phyloP scores from a whole-genome alignment of 148 eudicot species.

The Chenopodium formosanum region DNA sequence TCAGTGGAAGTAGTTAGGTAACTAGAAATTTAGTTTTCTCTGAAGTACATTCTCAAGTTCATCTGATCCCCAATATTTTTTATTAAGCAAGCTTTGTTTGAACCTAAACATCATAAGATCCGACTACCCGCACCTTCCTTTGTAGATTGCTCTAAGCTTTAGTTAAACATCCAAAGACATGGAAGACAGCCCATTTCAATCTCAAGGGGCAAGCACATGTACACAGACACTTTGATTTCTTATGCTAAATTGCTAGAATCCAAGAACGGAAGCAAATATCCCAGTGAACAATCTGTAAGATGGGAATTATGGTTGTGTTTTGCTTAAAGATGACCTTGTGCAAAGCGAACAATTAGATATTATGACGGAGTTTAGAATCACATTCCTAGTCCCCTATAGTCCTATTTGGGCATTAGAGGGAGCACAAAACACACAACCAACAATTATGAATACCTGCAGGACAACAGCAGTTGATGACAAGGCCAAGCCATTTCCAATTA shows the following conservation, averaged over 20 bases:
- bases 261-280: neutral
- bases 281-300: neutral
- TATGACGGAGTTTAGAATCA: neutral
- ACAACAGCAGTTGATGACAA: conserved; percentile 99
- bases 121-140: neutral
- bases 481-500: conserved; percentile 97
- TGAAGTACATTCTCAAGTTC: neutral
- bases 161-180: neutral
- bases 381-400: neutral
- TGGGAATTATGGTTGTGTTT: neutral
- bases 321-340: neutral
- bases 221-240: neutral
- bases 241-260: neutral
- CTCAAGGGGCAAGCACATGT: neutral
- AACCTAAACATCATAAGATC: neutral
- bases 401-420: no score
- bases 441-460: conserved; percentile 61
- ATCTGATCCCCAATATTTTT: neutral
- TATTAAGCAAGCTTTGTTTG: neutral
- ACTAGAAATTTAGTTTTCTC: neutral
- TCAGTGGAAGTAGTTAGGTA: neutral
- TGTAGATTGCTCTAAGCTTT: neutral
- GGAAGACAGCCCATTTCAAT: neutral
- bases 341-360: neutral
- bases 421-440: conserved; percentile 9